Evolutionary conservation across 129 eudicot species (phyloP).

Genomic region (Rutidosis leptorrhynchoides): DNA sequence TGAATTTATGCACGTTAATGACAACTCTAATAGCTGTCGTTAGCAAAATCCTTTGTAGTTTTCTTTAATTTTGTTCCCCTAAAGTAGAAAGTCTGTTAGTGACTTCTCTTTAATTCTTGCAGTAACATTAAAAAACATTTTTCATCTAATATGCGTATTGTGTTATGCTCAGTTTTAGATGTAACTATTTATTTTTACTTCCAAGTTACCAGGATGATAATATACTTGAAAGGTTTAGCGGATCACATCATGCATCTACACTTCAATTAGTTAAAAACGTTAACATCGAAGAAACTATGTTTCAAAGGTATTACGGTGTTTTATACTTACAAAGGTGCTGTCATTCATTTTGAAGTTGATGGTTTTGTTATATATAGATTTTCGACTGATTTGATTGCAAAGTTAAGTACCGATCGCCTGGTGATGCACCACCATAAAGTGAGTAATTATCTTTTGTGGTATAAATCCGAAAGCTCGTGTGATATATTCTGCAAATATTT

Average conservation of each 20-base stretch:
- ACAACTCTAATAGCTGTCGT: too few species aligned
- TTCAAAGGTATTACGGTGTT: constrained; percentile 30
- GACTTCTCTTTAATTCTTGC: neutral
- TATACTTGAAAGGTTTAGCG: constrained; percentile 64
- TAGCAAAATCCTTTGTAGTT: neutral
- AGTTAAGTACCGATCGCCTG: constrained; percentile 80
- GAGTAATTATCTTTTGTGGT: constrained; percentile 18
- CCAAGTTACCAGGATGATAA: constrained; percentile 49
- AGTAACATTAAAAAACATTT: too few species aligned
- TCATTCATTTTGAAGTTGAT: neutral
- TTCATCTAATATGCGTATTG: neutral
- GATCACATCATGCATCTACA: constrained; percentile 66
- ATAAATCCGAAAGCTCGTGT: neutral
- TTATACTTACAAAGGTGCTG: constrained; percentile 14
- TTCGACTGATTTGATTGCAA: constrained; percentile 60
- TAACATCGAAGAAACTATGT: constrained; percentile 56
- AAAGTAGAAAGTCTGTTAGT: neutral
- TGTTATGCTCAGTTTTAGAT: neutral
- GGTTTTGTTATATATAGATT: constrained; percentile 41
- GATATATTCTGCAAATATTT: neutral
- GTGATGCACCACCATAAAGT: constrained; percentile 84
- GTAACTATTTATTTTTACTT: constrained; percentile 5
- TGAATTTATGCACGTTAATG: too few species aligned
- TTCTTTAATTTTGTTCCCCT: too few species aligned
- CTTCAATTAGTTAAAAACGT: constrained; percentile 50